Percentiles rank a stretch among this genome's conserved stretches.
Evolutionary conservation across 129 eudicot genomes (phyloP).

Genomic region (Ambrosia artemisiifolia): DNA sequence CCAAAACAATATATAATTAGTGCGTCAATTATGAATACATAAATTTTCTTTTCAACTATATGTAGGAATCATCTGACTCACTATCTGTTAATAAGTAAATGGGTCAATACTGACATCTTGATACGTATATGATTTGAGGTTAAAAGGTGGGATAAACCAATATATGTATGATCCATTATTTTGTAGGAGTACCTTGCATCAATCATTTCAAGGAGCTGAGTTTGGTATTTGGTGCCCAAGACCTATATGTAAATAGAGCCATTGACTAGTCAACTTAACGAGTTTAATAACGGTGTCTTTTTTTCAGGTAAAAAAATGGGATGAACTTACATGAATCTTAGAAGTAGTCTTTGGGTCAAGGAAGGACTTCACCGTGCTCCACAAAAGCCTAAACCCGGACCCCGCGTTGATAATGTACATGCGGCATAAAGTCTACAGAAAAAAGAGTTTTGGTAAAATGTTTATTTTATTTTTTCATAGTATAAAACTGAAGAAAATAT

Average conservation of each 20-base stretch:
- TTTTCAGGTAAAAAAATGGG: neutral
- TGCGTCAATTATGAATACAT: neutral
- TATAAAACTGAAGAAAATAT: neutral
- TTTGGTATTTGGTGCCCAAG: slow-evolving; percentile 88
- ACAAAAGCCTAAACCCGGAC: slow-evolving; percentile 91
- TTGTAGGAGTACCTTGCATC: slow-evolving; percentile 93
- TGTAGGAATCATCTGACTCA: neutral
- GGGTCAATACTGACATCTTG: neutral
- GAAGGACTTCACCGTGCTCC: slow-evolving; percentile 92
- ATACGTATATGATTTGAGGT: too few species aligned
- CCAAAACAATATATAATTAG: neutral
- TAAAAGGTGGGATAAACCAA: too few species aligned
- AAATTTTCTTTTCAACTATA: neutral
- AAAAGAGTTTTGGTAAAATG: neutral
- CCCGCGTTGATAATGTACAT: slow-evolving; percentile 99
- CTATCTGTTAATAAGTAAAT: neutral
- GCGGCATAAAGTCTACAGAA: slow-evolving; percentile 64
- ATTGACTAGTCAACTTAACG: neutral
- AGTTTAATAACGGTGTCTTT: neutral
- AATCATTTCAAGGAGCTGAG: slow-evolving; percentile 82
- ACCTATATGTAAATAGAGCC: slow-evolving; percentile 43
- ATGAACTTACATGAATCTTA: slow-evolving; percentile 76
- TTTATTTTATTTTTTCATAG: too few species aligned
- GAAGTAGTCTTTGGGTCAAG: slow-evolving; percentile 97
- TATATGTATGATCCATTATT: too few species aligned